Percentiles rank a stretch among this genome's conserved stretches.
Conservation (phyloP, 1,139 yeast species). For the Pichiaceae sp. region DNA sequence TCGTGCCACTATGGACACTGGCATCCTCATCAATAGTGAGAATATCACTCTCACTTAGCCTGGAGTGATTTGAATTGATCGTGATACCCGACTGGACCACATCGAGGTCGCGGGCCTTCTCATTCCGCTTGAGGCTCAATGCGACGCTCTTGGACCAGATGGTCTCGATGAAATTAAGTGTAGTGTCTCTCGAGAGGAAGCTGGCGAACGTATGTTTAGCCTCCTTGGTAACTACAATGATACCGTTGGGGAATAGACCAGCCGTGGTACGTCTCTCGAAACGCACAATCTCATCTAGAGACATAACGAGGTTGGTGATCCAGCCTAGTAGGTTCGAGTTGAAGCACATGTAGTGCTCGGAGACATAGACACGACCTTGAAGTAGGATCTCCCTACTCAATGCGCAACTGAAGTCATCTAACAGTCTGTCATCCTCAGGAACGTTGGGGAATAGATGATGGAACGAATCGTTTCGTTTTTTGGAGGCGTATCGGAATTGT, state of each 20-base stretch:
- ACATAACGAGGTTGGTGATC: conserved; percentile 75
- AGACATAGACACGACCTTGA: conserved; percentile 86
- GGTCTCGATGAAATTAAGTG: conserved; percentile 58
- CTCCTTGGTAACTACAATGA: conserved; percentile 61
- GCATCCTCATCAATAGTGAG: conserved; percentile 30
- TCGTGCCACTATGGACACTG: too few species aligned
- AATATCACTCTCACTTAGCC: conserved; percentile 24
- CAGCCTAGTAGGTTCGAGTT: conserved; percentile 90
- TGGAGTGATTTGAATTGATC: conserved; percentile 1
- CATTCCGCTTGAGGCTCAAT: conserved; percentile 18
- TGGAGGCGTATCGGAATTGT: conserved; percentile 47
- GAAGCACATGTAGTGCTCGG: conserved; percentile 78
- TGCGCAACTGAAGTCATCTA: conserved; percentile 89
- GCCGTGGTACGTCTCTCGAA: conserved; percentile 81
- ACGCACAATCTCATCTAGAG: conserved; percentile 60
- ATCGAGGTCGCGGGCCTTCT: conserved; percentile 17
- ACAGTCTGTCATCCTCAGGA: conserved; percentile 60
- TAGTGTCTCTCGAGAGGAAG: conserved; percentile 73
- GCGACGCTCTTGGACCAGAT: conserved; percentile 41
- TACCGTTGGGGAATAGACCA: conserved; percentile 88
- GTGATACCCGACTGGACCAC: conserved; percentile 8
- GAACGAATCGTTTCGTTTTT: conserved; percentile 67
- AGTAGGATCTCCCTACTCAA: conserved; percentile 76
- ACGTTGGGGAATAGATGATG: conserved; percentile 67
- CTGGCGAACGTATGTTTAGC: conserved; percentile 77